These are phyloP conservation scores for Xylaria cubensis DNA, from an alignment of 495 filamentous ascomycete species.

Conservation along the genomic window DNA sequence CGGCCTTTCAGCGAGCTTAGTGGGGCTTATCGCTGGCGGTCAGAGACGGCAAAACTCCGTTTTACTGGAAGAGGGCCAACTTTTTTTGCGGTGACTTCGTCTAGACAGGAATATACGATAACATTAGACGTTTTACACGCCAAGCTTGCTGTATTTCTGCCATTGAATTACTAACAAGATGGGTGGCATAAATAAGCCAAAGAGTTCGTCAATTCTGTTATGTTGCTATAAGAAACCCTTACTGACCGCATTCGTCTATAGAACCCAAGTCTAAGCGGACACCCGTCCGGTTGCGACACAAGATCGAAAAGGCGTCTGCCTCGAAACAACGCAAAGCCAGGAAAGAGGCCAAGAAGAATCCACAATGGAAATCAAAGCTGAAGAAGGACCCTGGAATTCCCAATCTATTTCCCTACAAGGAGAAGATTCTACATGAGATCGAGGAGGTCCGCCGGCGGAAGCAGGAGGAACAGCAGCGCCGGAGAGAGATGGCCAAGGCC, in stretches of 20 bases:
- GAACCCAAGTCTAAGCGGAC: constrained; percentile 94
- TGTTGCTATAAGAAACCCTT: background rate
- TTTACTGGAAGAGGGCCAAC: constrained; percentile 30
- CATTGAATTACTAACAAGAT: constrained; percentile 17
- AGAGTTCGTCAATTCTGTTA: constrained; percentile 47
- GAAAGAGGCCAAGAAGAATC: constrained; percentile 93
- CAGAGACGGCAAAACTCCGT: constrained; percentile 43
- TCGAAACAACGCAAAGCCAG: constrained; percentile 88
- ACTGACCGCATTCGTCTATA: constrained; percentile 46
- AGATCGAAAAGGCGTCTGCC: constrained; percentile 92
- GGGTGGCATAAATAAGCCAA: constrained; percentile 55
- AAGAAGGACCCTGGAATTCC: constrained; percentile 98
- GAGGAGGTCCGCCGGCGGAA: constrained; percentile 84
- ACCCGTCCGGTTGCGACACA: constrained; percentile 86
- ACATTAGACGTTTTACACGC: background rate
- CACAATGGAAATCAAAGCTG: constrained; percentile 88
- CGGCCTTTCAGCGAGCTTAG: constrained; percentile 13
- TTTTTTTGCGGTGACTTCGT: constrained; percentile 32
- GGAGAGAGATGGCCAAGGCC: constrained; percentile 73
- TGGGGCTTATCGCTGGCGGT: constrained; percentile 46
- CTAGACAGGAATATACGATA: background rate
- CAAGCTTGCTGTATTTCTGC: background rate
- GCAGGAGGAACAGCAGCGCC: constrained; percentile 74
- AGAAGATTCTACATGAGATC: constrained; percentile 90
- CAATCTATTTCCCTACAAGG: constrained; percentile 97